A percentile compares a stretch with the other conserved stretches of the same genome.
Conservation (phyloP, 768 basidiomycete species). For the Mycena amicta region DNA sequence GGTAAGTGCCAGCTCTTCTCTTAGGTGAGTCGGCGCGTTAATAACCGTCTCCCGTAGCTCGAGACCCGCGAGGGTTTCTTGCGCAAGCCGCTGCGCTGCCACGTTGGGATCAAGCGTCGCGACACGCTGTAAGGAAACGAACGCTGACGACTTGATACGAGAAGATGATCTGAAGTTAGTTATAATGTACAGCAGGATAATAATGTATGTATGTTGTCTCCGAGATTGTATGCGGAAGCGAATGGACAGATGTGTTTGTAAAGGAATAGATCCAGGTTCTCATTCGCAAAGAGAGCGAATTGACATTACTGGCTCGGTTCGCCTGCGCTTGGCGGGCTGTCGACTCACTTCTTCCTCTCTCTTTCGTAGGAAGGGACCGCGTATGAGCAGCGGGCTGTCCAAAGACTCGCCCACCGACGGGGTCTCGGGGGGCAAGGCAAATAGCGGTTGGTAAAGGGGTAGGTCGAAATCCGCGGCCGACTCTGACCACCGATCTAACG, state of each 20-base stretch:
- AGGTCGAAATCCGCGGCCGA: not conserved
- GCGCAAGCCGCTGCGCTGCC: conserved; percentile 76
- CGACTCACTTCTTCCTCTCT: not conserved
- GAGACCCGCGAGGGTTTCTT: conserved; percentile 85
- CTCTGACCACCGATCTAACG: not conserved
- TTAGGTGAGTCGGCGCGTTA: no score
- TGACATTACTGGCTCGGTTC: not conserved
- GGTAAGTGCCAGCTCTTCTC: conserved; percentile 41
- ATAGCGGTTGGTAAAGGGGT: no score
- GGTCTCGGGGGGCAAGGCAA: not conserved
- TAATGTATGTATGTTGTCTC: no score
- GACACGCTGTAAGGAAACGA: conserved; percentile 28
- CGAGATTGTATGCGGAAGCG: no score
- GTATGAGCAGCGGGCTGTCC: not conserved
- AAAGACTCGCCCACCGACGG: not conserved
- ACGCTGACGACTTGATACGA: no score
- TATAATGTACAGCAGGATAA: no score
- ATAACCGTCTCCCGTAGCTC: conserved; percentile 47
- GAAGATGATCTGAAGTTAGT: no score
- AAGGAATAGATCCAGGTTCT: not conserved
- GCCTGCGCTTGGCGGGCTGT: not conserved
- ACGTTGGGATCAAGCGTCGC: conserved; percentile 72
- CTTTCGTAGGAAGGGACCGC: not conserved
- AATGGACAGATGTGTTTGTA: no score
- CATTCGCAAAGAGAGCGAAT: not conserved